Evolutionary conservation across 2,329 filamentous ascomycete genomes (phyloP).

Genomic region (Calonectria ilicicola): DNA sequence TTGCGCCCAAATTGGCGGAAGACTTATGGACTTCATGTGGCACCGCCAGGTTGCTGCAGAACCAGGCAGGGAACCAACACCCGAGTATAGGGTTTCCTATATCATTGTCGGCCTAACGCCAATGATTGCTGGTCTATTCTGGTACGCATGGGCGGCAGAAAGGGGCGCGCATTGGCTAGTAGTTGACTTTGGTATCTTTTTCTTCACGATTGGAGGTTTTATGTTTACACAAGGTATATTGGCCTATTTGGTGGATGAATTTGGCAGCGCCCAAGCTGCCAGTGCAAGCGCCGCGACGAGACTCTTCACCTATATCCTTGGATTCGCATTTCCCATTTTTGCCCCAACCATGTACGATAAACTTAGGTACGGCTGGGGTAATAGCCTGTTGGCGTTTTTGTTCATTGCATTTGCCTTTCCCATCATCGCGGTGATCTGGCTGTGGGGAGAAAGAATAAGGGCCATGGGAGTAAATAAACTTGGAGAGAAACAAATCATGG

Average conservation of each 20-base stretch:
- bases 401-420: constrained; percentile 18
- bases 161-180: constrained; percentile 65
- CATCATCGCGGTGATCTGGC: not conserved
- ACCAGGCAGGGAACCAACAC: constrained; percentile 34
- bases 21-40: constrained; percentile 54
- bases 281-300: constrained; percentile 63
- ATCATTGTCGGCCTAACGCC: constrained; percentile 66
- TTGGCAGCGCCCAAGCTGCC: constrained; percentile 45
- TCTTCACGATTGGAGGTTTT: constrained; percentile 67
- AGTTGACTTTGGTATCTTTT: constrained; percentile 66
- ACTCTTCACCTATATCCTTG: constrained; percentile 63
- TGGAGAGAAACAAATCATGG: not conserved
- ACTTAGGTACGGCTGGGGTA: constrained; percentile 59
- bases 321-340: constrained; percentile 68
- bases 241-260: constrained; percentile 68
- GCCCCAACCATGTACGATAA: constrained; percentile 49
- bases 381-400: constrained; percentile 55
- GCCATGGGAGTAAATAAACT: not conserved
- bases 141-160: constrained; percentile 61
- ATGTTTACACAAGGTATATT: constrained; percentile 64
- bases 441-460: constrained; percentile 2
- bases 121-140: constrained; percentile 47
- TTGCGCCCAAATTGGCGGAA: constrained; percentile 50
- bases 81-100: constrained; percentile 63
- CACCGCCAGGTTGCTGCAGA: constrained; percentile 23